Evolutionary conservation across 106 monocot genomes (phyloP), one percentile per base, ranked within the genome.

Genomic region (Dendrobium huoshanense): DNA sequence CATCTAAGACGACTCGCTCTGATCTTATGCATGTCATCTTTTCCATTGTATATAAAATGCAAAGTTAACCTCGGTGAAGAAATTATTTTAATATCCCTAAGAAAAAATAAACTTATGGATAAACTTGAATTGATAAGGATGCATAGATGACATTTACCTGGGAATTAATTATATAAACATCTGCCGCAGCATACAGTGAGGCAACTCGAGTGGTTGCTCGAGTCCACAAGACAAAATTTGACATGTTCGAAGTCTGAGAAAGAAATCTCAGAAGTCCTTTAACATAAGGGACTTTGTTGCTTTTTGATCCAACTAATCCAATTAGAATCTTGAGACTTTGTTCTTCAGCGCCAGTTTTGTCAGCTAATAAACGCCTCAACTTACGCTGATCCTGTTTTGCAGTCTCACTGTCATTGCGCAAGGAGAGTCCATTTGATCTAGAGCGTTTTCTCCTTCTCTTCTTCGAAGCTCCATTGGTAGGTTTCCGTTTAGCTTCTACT

Each of bases 241-340:
- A 83, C 82, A 92, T 81, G 87, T 85, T 86, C 44, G 85, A 80
- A 85, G 90, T 88, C 59, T 83, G 87, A 87, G 96, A 89, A 49
- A 96, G 22, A 80, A 89, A 92, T 81, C 67, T 82, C 16, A 93
- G 68, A 55, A 96, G 90, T 68, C 54, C 77, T 85, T 92, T 96
- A 7, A 96, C 37, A 79, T 96, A 96, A 78, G 82, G 87, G 29
- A 86, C 78, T 79, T 96, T 96, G 47, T 96, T 96, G 87, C 96
- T 96, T 87, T 96, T 96, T 68, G 94, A 96, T 86, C 96, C 96
- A 85, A 96, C 72, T 13, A 94, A 96, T 55, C 96, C 96, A 80
- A 96, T 96, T 64, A 96, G 77, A 79, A 96, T 80, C 89, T 88
- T 94, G 72, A 94, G 87, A 72, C 75, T 45, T 68, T 87, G 83